These are phyloP conservation scores for Aquilaria sinensis DNA, from an alignment of 345 rosid species.

Conservation along the genomic window DNA sequence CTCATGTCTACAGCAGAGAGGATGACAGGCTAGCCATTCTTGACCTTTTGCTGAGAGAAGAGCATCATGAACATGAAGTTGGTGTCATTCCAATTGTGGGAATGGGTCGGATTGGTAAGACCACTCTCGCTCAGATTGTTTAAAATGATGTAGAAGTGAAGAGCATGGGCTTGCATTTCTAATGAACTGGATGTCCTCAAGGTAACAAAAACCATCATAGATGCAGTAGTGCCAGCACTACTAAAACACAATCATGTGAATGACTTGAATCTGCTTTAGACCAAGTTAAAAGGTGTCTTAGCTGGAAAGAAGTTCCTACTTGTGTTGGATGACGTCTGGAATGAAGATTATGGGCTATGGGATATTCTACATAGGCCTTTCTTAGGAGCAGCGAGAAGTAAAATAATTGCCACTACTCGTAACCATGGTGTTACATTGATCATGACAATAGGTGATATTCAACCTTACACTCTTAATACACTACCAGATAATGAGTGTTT, in stretches of 20 bases:
- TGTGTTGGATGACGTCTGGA: constrained; percentile 14
- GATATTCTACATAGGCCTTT: constrained; percentile 11
- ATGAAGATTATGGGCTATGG: constrained; percentile 5
- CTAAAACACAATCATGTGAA: neutral
- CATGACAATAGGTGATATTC: neutral
- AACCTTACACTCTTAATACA: too few species aligned
- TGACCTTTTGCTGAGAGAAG: constrained; percentile 6
- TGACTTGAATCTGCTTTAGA: constrained; percentile 6
- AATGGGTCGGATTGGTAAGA: too few species aligned
- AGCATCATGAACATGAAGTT: too few species aligned
- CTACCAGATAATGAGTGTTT: too few species aligned
- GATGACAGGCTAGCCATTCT: constrained; percentile 16
- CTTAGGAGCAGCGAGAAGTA: constrained; percentile 10
- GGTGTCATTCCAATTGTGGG: too few species aligned
- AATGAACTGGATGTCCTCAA: neutral
- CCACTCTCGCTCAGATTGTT: too few species aligned
- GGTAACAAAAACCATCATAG: too few species aligned
- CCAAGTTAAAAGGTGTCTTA: constrained; percentile 1
- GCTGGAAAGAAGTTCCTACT: neutral
- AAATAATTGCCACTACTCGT: constrained; percentile 8
- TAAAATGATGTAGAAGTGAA: constrained; percentile 7
- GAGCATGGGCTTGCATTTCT: constrained; percentile 12
- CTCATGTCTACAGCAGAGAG: constrained; percentile 21
- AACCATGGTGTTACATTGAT: neutral
- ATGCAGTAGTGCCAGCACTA: neutral